Percentiles rank a stretch among this genome's conserved stretches.
These are phyloP conservation scores for Musa itinerans DNA, from an alignment of 176 grass and related monocot genomes.

Conservation along the genomic window DNA sequence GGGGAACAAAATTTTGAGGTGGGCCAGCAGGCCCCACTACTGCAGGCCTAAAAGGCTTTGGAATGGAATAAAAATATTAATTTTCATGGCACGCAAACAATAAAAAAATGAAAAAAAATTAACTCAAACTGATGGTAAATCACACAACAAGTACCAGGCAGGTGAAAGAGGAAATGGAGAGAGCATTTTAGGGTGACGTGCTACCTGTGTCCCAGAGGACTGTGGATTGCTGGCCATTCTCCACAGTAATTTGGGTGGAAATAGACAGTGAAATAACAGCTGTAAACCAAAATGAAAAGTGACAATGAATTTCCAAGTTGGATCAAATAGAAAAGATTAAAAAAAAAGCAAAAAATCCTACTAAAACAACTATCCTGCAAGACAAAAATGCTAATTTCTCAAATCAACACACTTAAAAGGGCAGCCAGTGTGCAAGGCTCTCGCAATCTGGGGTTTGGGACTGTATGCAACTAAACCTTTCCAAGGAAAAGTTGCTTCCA, in stretches of 20 bases:
- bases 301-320: neutral
- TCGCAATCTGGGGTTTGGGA: no score
- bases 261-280: neutral
- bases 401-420: no score
- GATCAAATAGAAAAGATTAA: neutral
- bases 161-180: neutral
- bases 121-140: neutral
- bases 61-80: slow-evolving; percentile 10
- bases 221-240: slow-evolving; percentile 26
- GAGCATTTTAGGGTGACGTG: neutral
- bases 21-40: slow-evolving; percentile 41
- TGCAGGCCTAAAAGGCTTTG: slow-evolving; percentile 68
- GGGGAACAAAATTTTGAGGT: slow-evolving; percentile 72
- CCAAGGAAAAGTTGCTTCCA: no score
- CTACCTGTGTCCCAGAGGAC: slow-evolving; percentile 23
- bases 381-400: no score
- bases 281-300: neutral
- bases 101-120: neutral
- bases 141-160: neutral
- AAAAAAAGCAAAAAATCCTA: neutral
- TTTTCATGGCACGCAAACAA: neutral
- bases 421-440: no score
- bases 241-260: neutral
- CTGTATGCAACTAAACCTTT: no score
- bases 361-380: no score